Base-by-base conservation (phyloP, 2,329 filamentous ascomycete species). In the Amylocarpus encephaloides region DNA sequence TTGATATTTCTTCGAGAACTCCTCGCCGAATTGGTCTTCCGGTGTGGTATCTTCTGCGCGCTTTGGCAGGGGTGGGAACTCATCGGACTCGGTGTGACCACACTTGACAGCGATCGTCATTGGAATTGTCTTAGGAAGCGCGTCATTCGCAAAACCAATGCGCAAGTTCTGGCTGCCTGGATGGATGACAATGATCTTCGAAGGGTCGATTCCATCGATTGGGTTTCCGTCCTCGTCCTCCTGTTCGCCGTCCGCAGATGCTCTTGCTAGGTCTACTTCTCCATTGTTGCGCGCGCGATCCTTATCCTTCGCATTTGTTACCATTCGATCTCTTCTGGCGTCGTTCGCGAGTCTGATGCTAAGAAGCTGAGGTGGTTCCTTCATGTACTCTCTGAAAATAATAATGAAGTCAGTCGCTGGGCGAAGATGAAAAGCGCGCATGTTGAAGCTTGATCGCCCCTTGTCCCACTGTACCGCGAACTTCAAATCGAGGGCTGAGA, bases 311-410 rank as follows among this genome's bases (percentile, higher is more conserved):
- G 90, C 90, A 50, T 78, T 85, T 68, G 91, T 88, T 33, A 93
- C 84, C 68, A 95, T 85, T 54, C 83, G 80, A 56, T 93, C 90
- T 58, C 89, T 79, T 45, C 82, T 85, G 60, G 92, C 89, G 67
- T 98, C 93, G 68, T 84, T 86, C 62, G 95, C 89, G 13, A 95
- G 79, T 63, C 93, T 84, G 49, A 92, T 81, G 11, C 92, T 89
- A 32, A 98, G 82, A 52, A 95, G 84, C 71, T 98, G 93, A 63
- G 97, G 93, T 73, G 98, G 93, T 64, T 92, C 86, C 74, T 98
- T 98, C 71, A 98, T 87, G 63, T 95, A 98, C 66, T 98, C 93
- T 54, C 90, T 95, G 60, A 12, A 16, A 36, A 12, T n/a, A 43
- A 13, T 18, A n/a, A 41, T 15, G 5, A 36, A 7, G 22, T 26